Percentiles rank a stretch among this genome's conserved stretches.
Conservation (phyloP, 495 filamentous ascomycete species). For the Entonaema liquescens region DNA sequence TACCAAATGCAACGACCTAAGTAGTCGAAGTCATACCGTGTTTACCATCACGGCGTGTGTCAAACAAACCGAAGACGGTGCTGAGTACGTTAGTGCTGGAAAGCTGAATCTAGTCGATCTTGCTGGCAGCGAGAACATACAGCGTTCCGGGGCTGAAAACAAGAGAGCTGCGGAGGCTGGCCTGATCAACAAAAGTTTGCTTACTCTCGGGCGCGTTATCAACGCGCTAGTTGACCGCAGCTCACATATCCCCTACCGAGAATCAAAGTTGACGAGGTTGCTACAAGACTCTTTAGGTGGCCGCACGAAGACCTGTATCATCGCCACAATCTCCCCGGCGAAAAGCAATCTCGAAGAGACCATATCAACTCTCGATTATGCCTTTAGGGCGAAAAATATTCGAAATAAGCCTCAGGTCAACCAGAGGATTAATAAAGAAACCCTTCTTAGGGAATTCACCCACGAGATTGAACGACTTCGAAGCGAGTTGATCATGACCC, state of each 20-base stretch:
- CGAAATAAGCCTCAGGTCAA: conserved; percentile 97
- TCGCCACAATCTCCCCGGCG: conserved; percentile 93
- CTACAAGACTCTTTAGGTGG: conserved; percentile 97
- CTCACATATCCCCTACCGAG: conserved; percentile 92
- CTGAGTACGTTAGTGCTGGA: conserved; percentile 91
- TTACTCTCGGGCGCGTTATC: conserved; percentile 95
- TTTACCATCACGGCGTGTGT: conserved; percentile 93
- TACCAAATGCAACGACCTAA: conserved; percentile 97
- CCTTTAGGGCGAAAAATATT: conserved; percentile 97
- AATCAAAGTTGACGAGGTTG: conserved; percentile 94
- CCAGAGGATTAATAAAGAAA: conserved; percentile 89
- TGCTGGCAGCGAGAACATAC: conserved; percentile 97
- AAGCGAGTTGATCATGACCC: conserved; percentile 89
- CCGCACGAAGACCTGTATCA: conserved; percentile 96
- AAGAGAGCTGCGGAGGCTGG: conserved; percentile 96
- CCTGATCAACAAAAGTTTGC: conserved; percentile 95
- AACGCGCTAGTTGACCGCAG: conserved; percentile 94
- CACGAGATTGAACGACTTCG: conserved; percentile 94
- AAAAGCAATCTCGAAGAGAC: conserved; percentile 97
- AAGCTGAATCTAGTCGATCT: conserved; percentile 97
- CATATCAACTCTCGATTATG: conserved; percentile 96
- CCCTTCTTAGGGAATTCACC: conserved; percentile 86
- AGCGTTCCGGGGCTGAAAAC: conserved; percentile 95
- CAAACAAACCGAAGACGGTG: conserved; percentile 78
- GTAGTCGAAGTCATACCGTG: conserved; percentile 93